Evolutionary conservation across 2,329 filamentous ascomycete species (phyloP).

Genomic region (Exophiala sp.): DNA sequence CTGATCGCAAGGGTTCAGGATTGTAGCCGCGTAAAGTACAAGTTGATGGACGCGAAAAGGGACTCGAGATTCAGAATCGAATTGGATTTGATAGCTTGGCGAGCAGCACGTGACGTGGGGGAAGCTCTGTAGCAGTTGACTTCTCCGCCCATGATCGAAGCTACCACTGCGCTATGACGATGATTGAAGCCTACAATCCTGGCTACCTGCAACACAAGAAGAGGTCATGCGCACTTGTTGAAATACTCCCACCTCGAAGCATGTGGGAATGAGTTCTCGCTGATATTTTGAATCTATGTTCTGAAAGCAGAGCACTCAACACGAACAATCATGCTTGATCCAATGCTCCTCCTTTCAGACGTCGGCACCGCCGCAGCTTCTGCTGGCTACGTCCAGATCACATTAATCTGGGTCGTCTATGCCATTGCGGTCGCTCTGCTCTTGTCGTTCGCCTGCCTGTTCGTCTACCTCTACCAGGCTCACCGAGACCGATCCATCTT

Average conservation of each 20-base stretch:
- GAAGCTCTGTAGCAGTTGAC: not conserved
- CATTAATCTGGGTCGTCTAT: constrained; percentile 93
- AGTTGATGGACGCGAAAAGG: no score
- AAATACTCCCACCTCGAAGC: no score
- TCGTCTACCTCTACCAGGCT: constrained; percentile 87
- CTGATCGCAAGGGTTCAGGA: not conserved
- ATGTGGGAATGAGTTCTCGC: no score
- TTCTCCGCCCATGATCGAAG: not conserved
- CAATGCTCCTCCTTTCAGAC: no score
- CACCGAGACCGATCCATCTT: constrained; percentile 78
- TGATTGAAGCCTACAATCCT: not conserved
- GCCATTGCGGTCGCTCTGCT: constrained; percentile 75
- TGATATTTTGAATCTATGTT: no score
- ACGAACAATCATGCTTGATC: no score
- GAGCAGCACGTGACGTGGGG: not conserved
- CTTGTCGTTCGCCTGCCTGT: constrained; percentile 73
- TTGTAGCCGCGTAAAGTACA: no score
- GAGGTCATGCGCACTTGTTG: not conserved
- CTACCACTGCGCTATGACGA: not conserved
- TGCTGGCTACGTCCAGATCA: constrained; percentile 66
- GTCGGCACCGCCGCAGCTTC: constrained; percentile 47
- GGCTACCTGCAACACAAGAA: no score
- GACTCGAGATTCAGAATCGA: not conserved
- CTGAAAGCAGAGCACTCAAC: no score
- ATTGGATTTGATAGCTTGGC: constrained; percentile 5